phyloP scores from a whole-genome alignment of 2,329 filamentous ascomycete species.

The Verticillium alfalfae region DNA sequence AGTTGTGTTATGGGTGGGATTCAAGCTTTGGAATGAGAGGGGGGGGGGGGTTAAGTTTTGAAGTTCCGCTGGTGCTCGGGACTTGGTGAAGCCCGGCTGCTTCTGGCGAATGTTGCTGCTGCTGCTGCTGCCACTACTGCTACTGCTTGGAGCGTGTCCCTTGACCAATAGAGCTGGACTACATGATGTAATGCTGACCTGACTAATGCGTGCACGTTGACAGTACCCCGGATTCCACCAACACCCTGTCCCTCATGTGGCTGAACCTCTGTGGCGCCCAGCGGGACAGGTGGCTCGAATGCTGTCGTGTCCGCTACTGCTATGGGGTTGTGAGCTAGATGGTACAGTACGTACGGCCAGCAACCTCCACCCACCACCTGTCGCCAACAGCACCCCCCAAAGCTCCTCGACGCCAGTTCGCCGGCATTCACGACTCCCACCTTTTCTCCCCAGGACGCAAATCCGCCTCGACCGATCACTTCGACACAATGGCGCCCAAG shows the following conservation, averaged over 20 bases:
- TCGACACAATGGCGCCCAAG: conserved; percentile 43
- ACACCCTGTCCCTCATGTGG: neutral
- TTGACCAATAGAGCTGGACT: neutral
- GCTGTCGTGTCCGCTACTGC: conserved; percentile 25
- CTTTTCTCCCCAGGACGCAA: neutral
- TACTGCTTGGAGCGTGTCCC: conserved; percentile 1
- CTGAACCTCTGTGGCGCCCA: neutral
- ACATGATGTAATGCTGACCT: conserved; percentile 9
- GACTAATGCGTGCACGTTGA: conserved; percentile 5
- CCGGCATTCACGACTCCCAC: conserved; percentile 2
- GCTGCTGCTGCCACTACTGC: neutral
- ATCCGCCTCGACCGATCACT: neutral
- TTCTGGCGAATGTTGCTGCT: too few relatives aligned
- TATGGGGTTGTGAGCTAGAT: too few relatives aligned
- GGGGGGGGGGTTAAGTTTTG: neutral
- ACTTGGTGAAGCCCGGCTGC: too few relatives aligned
- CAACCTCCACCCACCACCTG: neutral
- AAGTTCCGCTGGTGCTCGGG: neutral
- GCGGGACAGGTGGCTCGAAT: conserved; percentile 14
- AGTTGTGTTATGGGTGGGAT: neutral
- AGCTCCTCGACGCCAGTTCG: neutral
- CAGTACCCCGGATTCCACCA: conserved; percentile 5
- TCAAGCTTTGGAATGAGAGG: neutral
- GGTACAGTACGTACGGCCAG: neutral
- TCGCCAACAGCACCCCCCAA: conserved; percentile 9